These are phyloP conservation scores for Acorus gramineus DNA, from an alignment of 106 monocot species.

Conservation along the genomic window DNA sequence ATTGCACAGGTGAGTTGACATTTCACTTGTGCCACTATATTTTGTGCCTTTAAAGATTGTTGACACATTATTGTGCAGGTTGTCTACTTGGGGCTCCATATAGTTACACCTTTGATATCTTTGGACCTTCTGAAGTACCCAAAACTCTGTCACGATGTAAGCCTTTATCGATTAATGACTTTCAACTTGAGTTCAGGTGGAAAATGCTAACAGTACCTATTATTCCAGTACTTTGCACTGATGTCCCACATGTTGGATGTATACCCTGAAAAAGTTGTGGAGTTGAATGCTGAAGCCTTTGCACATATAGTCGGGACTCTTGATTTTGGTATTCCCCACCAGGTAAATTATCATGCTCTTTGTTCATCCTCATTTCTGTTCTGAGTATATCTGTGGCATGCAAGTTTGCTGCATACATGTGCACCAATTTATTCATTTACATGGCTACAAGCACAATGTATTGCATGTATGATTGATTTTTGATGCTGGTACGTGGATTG, in stretches of 20 bases:
- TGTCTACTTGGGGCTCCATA: constrained; percentile 78
- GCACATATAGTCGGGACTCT: constrained; percentile 48
- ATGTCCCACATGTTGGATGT: constrained; percentile 90
- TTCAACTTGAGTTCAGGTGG: too few relatives aligned
- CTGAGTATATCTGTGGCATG: too few relatives aligned
- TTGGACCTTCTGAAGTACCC: constrained; percentile 88
- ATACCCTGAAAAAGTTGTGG: constrained; percentile 91
- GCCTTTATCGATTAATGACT: neutral
- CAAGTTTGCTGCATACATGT: too few relatives aligned
- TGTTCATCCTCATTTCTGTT: constrained; percentile 2
- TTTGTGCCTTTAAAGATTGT: neutral
- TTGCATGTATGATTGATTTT: too few relatives aligned
- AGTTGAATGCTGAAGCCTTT: constrained; percentile 63
- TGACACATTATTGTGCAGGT: constrained; percentile 43
- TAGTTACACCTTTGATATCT: constrained; percentile 78
- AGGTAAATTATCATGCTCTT: constrained; percentile 23
- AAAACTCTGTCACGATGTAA: constrained; percentile 80
- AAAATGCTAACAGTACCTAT: too few relatives aligned
- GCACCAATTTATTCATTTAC: too few relatives aligned
- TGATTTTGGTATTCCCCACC: constrained; percentile 69
- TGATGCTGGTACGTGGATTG: too few relatives aligned
- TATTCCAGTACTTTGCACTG: constrained; percentile 79
- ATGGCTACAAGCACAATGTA: too few relatives aligned
- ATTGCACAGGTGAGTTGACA: constrained; percentile 56
- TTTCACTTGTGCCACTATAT: too few relatives aligned